Base-by-base conservation (phyloP, 108 stramenopile genomes). In the Cyclotella atomus region DNA sequence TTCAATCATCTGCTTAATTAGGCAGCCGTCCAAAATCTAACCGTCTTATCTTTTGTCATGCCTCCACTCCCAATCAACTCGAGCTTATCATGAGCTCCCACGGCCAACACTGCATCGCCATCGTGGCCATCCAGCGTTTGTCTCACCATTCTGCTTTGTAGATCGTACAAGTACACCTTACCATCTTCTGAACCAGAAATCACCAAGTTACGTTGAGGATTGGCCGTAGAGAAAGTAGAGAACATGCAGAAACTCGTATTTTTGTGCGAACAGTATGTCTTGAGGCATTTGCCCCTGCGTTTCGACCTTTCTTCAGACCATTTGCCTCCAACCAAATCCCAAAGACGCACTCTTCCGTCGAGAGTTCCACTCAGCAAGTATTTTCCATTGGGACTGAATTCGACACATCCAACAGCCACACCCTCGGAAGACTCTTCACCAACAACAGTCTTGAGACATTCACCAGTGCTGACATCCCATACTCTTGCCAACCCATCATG, bases 401-500 rank as follows among this genome's bases (percentile, higher is more conserved):
- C 82, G 1, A 95, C 94, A 59, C 82, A 79, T 24, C 83, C 86
- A 45, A 97, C 91, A 3, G 96, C 91, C 8, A 91, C 90, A 83
- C 93, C 96, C 21, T 52, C 52, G 2, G 52, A 52, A 23, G 20
- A 21, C 21, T 52, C 52, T 23, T 90, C 93, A 8, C 92, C 93
- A 0, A 96, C 97, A 76, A 99, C 86, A 17, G 98, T 99, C 76
- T 95, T 97, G 36, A 97, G 78, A 70, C 98, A 99, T 57, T 96
- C 92, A 7, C 96, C 97, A 14, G 92, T 97, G n/a, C 86, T 88
- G 1, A 90, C 89, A 78, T 99, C 97, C 98, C 98, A 99, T 14
- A 99, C 80, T 21, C 98, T 81, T 25, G 95, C 81, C 68, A 99
- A 84, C 12, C 98, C 97, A 84, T 99, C 98, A 59, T 96, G 92